A percentile compares a stretch with the other conserved stretches of the same genome.
Conservation (phyloP, 1,284 basidiomycete genomes). For the Pisolithus thermaeus region DNA sequence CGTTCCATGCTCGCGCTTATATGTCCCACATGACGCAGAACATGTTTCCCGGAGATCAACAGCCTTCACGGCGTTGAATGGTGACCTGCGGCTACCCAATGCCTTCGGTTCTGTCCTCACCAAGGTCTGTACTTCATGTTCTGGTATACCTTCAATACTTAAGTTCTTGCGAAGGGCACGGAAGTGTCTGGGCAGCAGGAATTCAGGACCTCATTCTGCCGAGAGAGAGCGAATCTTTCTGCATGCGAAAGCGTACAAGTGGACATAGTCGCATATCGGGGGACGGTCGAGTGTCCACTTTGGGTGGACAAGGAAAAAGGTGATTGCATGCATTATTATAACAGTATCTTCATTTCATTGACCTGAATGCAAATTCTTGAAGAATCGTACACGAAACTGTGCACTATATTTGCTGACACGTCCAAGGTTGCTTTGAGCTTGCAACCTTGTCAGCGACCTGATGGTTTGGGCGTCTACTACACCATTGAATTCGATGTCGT, state of each 20-base stretch:
- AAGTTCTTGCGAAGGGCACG: constrained; percentile 17
- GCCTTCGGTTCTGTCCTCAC: constrained; percentile 23
- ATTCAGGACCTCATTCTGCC: constrained; percentile 26
- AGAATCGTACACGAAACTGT: constrained; percentile 32
- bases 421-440: constrained; percentile 22
- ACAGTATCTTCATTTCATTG: constrained; percentile 16
- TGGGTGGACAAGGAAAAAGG: constrained; percentile 19
- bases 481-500: constrained; percentile 32
- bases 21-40: constrained; percentile 19
- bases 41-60: constrained; percentile 17
- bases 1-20: constrained; percentile 18
- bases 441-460: constrained; percentile 13
- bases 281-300: constrained; percentile 7
- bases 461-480: constrained; percentile 25
- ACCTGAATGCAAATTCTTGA: constrained; percentile 11
- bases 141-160: background rate
- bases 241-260: constrained; percentile 15
- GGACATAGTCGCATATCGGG: constrained; percentile 22
- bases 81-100: constrained; percentile 10
- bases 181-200: constrained; percentile 27
- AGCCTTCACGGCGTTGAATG: too few relatives aligned
- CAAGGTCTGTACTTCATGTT: constrained; percentile 17
- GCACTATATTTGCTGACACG: constrained; percentile 31
- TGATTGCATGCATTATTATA: constrained; percentile 4
- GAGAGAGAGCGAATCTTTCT: constrained; percentile 13